A percentile compares a stretch with the other conserved stretches of the same genome.
These are phyloP conservation scores for Stenogyne calaminthoides DNA, from an alignment of 305 asterid genomes.

Conservation along the genomic window DNA sequence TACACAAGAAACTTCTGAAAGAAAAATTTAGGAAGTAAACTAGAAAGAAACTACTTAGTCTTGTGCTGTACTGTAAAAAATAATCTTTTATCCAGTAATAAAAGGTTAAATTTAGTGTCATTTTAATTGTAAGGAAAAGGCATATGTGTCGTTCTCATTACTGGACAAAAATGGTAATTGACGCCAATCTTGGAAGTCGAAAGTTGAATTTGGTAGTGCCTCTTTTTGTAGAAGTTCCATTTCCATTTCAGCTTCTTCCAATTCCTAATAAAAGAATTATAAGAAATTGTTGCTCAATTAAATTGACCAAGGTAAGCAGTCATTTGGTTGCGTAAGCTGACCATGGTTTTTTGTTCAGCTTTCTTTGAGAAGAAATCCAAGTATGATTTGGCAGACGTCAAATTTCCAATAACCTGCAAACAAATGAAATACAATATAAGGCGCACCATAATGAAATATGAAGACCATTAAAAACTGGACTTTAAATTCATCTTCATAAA, in stretches of 20 bases:
- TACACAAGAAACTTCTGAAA: neutral
- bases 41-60: neutral
- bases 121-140: slow-evolving; percentile 17
- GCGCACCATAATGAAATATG: slow-evolving; percentile 8
- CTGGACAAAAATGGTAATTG: slow-evolving; percentile 65
- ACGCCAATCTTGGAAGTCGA: slow-evolving; percentile 58
- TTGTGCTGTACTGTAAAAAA: slow-evolving; percentile 11
- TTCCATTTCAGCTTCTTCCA: slow-evolving; percentile 96
- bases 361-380: slow-evolving; percentile 78
- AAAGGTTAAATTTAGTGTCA: slow-evolving; percentile 8
- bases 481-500: slow-evolving; percentile 8
- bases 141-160: slow-evolving; percentile 31
- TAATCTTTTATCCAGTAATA: slow-evolving; percentile 10
- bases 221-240: slow-evolving; percentile 84
- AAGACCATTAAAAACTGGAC: slow-evolving; percentile 14
- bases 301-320: slow-evolving; percentile 18
- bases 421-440: slow-evolving; percentile 22
- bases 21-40: slow-evolving; percentile 19
- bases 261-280: slow-evolving; percentile 53
- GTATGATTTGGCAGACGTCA: slow-evolving; percentile 74
- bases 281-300: slow-evolving; percentile 26
- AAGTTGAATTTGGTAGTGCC: slow-evolving; percentile 47
- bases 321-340: slow-evolving; percentile 37
- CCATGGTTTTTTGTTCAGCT: slow-evolving; percentile 67
- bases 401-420: slow-evolving; percentile 80